phyloP scores from a whole-genome alignment of 2,329 filamentous ascomycete genomes.

The Tolypocladium amazonense region DNA sequence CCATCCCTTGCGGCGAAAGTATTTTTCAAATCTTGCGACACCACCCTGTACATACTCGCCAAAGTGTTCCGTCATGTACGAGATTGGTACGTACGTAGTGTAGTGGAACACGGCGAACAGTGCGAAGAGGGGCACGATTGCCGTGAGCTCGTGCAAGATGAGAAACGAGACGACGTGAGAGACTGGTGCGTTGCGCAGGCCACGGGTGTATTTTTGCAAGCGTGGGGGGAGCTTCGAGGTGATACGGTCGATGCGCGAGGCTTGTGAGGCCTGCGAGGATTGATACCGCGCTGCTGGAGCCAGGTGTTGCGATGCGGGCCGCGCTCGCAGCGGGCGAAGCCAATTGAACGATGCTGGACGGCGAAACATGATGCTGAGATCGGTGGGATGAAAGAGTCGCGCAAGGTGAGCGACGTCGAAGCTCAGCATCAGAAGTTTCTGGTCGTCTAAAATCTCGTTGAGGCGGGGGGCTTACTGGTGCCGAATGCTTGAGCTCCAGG shows the following conservation, averaged over 20 bases:
- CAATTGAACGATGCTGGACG: constrained; percentile 10
- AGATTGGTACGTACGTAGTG: constrained; percentile 57
- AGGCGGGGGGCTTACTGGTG: not conserved
- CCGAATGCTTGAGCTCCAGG: not conserved
- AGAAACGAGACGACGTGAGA: constrained; percentile 81
- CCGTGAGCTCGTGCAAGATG: constrained; percentile 84
- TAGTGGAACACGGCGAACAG: constrained; percentile 75
- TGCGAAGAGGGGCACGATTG: constrained; percentile 66
- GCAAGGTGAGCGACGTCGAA: not conserved
- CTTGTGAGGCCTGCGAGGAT: constrained; percentile 15
- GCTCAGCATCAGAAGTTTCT: not conserved
- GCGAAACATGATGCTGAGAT: constrained; percentile 13
- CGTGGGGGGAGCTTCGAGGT: constrained; percentile 50
- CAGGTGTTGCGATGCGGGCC: constrained; percentile 2
- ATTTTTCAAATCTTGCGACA: constrained; percentile 64
- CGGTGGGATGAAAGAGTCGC: not conserved
- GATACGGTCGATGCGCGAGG: constrained; percentile 31
- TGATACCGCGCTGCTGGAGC: constrained; percentile 8
- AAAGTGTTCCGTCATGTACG: constrained; percentile 38
- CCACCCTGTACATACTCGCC: constrained; percentile 47
- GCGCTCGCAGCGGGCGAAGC: constrained; percentile 8
- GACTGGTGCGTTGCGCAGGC: constrained; percentile 65
- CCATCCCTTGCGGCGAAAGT: constrained; percentile 73
- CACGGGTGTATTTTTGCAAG: constrained; percentile 57
- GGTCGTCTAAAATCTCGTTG: not conserved